Conservation (phyloP, 768 basidiomycete species). For the Termitomyces sp. region DNA sequence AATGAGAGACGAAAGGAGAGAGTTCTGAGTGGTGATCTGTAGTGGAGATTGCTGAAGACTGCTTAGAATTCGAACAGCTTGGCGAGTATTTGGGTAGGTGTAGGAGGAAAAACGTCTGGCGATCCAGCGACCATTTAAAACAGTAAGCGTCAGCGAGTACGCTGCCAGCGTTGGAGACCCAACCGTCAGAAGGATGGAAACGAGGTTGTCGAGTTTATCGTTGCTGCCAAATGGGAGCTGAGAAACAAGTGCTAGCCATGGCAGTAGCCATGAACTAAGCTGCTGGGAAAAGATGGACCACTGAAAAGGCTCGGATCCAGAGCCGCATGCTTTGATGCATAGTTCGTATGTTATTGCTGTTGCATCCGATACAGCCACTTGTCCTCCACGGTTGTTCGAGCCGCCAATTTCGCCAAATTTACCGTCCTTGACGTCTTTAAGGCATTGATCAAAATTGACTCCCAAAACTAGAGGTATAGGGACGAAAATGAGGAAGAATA, state of each 20-base stretch:
- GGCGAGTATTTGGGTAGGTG: constrained; percentile 27
- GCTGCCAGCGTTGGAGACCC: constrained; percentile 45
- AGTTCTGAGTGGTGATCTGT: constrained; percentile 23
- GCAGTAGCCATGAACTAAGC: constrained; percentile 44
- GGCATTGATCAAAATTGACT: constrained; percentile 23
- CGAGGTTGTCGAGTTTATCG: constrained; percentile 37
- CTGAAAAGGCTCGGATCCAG: constrained; percentile 24
- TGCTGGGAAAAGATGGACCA: constrained; percentile 37
- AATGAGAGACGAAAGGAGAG: constrained; percentile 38
- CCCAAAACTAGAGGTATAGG: not conserved
- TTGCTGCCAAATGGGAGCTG: constrained; percentile 46
- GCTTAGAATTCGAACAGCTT: constrained; percentile 33
- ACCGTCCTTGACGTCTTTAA: constrained; percentile 19
- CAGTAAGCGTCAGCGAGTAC: constrained; percentile 43
- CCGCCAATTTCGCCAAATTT: constrained; percentile 15
- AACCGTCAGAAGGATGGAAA: constrained; percentile 39
- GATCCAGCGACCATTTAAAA: constrained; percentile 43
- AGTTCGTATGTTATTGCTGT: constrained; percentile 29
- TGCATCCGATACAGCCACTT: constrained; percentile 20
- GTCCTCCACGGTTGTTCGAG: constrained; percentile 26
- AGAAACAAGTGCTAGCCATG: constrained; percentile 46
- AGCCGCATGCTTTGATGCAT: constrained; percentile 27
- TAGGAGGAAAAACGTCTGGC: constrained; percentile 28
- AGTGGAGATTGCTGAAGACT: constrained; percentile 43
- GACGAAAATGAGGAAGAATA: not conserved